Conservation (phyloP, 129 eudicot genomes). For the Escallonia rubra region DNA sequence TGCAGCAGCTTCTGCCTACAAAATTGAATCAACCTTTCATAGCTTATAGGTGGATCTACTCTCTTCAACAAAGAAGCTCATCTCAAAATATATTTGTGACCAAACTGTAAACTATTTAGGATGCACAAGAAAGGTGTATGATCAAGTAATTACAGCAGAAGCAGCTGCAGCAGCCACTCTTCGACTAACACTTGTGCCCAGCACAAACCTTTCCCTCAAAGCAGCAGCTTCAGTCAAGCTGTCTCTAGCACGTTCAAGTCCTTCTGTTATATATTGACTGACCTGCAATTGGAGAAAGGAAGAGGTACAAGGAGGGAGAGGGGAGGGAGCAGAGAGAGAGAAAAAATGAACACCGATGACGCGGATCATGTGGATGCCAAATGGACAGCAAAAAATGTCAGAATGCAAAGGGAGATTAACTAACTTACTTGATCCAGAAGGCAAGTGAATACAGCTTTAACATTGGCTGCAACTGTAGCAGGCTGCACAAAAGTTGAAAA, state of each 20-base stretch:
- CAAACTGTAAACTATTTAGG: background rate
- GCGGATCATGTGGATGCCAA: background rate
- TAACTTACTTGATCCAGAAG: constrained; percentile 88
- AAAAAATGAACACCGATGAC: background rate
- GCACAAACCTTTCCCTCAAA: constrained; percentile 91
- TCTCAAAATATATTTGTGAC: background rate
- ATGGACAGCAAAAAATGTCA: constrained; percentile 3
- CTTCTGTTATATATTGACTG: constrained; percentile 87
- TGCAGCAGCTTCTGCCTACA: constrained; percentile 99
- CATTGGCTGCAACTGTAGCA: constrained; percentile 81
- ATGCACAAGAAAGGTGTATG: background rate
- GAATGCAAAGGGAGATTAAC: background rate
- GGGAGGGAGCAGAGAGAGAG: background rate
- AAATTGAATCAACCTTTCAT: constrained; percentile 19
- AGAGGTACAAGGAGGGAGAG: background rate
- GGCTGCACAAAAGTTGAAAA: constrained; percentile 48
- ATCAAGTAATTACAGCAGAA: constrained; percentile 70
- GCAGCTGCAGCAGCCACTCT: constrained; percentile 99
- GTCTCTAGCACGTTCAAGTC: constrained; percentile 95
- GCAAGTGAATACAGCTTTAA: constrained; percentile 81
- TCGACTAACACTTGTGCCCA: constrained; percentile 86
- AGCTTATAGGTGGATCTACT: background rate
- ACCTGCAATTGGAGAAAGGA: constrained; percentile 35
- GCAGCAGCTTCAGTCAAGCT: constrained; percentile 96
- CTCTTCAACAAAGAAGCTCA: background rate